Conservation (phyloP, 106 monocot species). For the Xerophyta viscosa region DNA sequence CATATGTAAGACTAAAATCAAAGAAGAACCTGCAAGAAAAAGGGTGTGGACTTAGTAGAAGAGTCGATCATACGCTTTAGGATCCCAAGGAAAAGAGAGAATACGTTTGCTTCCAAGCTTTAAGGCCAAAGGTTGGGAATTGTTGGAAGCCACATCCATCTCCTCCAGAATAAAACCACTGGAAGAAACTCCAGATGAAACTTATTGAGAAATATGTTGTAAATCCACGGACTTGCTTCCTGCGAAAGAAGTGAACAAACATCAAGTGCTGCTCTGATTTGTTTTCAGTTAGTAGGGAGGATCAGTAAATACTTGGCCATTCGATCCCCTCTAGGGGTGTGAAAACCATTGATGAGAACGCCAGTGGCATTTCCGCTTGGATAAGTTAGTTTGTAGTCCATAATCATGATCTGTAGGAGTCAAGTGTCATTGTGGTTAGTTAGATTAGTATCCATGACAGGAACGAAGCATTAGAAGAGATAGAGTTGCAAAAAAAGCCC, state of each 20-base stretch:
- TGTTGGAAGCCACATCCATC: slow-evolving; percentile 47
- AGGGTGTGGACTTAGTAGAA: not conserved
- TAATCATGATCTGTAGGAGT: slow-evolving; percentile 48
- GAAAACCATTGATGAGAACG: slow-evolving; percentile 66
- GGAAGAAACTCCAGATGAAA: slow-evolving; percentile 63
- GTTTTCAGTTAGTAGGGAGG: not conserved
- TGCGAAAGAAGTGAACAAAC: slow-evolving; percentile 11
- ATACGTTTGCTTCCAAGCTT: slow-evolving; percentile 48
- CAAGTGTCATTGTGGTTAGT: not conserved
- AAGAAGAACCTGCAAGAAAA: slow-evolving; percentile 52
- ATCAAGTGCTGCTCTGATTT: not conserved
- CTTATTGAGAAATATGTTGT: slow-evolving; percentile 37
- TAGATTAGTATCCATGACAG: not conserved
- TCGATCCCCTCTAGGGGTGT: slow-evolving; percentile 47
- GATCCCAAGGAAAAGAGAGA: not conserved
- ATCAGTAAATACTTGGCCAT: slow-evolving; percentile 39
- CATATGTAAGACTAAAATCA: slow-evolving; percentile 66
- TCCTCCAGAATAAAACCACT: slow-evolving; percentile 62
- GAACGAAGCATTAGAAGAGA: too few relatives aligned
- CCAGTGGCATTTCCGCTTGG: slow-evolving; percentile 74
- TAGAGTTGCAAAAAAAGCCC: too few relatives aligned
- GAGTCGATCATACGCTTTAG: not conserved
- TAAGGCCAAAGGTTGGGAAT: slow-evolving; percentile 59
- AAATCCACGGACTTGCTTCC: slow-evolving; percentile 49
- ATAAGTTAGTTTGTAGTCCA: slow-evolving; percentile 73